A percentile compares a stretch with the other conserved stretches of the same genome.
phyloP scores from a whole-genome alignment of 1,139 yeast species.

The Yamadazyma jaroonii region DNA sequence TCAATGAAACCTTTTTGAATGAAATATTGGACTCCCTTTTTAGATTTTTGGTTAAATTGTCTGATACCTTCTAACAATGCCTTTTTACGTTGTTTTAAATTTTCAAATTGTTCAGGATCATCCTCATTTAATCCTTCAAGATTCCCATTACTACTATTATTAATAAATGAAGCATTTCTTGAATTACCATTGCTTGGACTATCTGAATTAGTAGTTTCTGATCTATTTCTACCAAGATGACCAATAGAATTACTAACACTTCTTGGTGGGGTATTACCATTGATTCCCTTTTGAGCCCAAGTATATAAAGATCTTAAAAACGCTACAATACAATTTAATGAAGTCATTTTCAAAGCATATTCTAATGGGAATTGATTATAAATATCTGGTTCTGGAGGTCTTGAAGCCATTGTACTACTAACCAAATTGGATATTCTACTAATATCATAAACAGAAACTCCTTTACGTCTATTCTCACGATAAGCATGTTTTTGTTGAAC shows the following conservation, averaged over 20 bases:
- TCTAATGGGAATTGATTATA: slow-evolving; percentile 64
- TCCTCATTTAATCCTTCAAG: slow-evolving; percentile 44
- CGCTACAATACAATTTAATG: slow-evolving; percentile 79
- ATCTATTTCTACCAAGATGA: slow-evolving; percentile 29
- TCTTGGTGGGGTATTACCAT: neutral
- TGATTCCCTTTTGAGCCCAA: slow-evolving; percentile 82
- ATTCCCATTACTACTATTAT: slow-evolving; percentile 10
- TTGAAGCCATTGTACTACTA: slow-evolving; percentile 60
- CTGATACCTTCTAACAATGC: slow-evolving; percentile 74
- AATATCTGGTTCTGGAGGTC: slow-evolving; percentile 61
- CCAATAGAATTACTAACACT: slow-evolving; percentile 5
- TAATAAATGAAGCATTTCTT: slow-evolving; percentile 28
- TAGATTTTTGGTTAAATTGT: slow-evolving; percentile 82
- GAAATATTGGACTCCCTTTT: slow-evolving; percentile 68
- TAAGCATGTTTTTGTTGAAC: slow-evolving; percentile 66
- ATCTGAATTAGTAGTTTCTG: slow-evolving; percentile 42
- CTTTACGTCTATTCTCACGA: slow-evolving; percentile 56
- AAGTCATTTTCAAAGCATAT: slow-evolving; percentile 77
- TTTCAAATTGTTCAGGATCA: slow-evolving; percentile 84
- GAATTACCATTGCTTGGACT: slow-evolving; percentile 21
- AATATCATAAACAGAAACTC: slow-evolving; percentile 73
- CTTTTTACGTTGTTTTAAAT: slow-evolving; percentile 77
- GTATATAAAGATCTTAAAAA: slow-evolving; percentile 76
- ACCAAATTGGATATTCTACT: slow-evolving; percentile 73
- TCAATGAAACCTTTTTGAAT: slow-evolving; percentile 61